Conservation (phyloP, 2,329 filamentous ascomycete genomes). For the Daldinia sp. region DNA sequence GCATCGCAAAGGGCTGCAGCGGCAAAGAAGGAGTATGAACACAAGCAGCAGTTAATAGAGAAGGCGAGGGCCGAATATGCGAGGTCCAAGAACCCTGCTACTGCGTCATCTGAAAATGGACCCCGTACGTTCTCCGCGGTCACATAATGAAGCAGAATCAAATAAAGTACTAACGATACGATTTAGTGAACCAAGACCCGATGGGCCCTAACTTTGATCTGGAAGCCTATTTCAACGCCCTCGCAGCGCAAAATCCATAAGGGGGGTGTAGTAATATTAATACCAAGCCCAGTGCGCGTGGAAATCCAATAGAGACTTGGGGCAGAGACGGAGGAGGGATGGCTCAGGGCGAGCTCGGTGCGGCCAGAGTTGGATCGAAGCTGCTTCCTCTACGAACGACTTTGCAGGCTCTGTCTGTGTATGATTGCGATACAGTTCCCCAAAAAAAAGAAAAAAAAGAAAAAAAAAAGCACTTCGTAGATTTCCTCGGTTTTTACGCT, state of each 20-base stretch:
- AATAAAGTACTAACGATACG: constrained; percentile 29
- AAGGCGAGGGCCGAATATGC: constrained; percentile 91
- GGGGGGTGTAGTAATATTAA: constrained; percentile 36
- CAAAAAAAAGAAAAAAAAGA: not conserved
- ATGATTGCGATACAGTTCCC: constrained; percentile 42
- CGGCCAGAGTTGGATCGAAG: constrained; percentile 23
- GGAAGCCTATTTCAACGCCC: constrained; percentile 78
- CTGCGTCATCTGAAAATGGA: constrained; percentile 46
- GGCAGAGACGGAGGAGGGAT: constrained; percentile 7
- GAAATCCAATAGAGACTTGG: constrained; percentile 39
- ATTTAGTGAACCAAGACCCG: constrained; percentile 75
- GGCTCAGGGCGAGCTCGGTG: constrained; percentile 4
- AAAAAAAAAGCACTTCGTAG: constrained; percentile 40
- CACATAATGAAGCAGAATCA: not conserved
- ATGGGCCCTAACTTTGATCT: constrained; percentile 92
- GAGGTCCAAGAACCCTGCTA: constrained; percentile 71
- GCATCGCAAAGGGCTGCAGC: constrained; percentile 74
- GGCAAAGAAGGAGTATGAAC: constrained; percentile 83
- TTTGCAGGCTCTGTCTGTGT: constrained; percentile 37
- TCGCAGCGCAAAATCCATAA: constrained; percentile 63
- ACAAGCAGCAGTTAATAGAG: constrained; percentile 90
- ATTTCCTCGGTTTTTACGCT: constrained; percentile 45
- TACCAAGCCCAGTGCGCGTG: constrained; percentile 40
- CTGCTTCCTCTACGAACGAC: constrained; percentile 18
- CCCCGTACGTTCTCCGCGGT: constrained; percentile 47